These are phyloP conservation scores for Grosmannia huntii DNA, from an alignment of 2,329 filamentous ascomycete genomes.

Conservation along the genomic window DNA sequence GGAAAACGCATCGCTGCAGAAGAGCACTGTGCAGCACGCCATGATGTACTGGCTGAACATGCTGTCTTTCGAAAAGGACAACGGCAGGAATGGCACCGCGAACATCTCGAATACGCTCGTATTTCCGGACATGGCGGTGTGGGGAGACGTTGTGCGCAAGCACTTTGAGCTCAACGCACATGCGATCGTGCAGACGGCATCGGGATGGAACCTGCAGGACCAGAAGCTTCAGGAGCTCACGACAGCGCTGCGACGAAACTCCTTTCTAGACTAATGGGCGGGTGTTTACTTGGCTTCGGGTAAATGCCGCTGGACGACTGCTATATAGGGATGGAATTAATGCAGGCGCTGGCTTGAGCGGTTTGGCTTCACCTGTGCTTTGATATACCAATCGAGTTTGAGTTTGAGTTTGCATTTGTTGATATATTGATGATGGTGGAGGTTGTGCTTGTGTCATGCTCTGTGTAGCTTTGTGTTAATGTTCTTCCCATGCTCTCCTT, in stretches of 20 bases:
- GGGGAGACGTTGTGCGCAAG: slow-evolving; percentile 14
- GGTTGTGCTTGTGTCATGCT: no score
- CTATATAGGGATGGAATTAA: neutral
- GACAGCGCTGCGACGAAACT: neutral
- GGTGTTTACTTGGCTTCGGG: neutral
- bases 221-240: neutral
- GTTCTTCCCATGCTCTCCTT: slow-evolving; percentile 1
- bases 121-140: slow-evolving; percentile 11
- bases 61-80: slow-evolving; percentile 2
- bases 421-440: no score
- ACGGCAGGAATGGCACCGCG: neutral
- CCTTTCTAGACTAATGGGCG: neutral
- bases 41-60: slow-evolving; percentile 17
- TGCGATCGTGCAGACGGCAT: slow-evolving; percentile 10
- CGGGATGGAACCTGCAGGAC: slow-evolving; percentile 7
- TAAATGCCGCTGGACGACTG: neutral
- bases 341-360: neutral
- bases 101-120: neutral
- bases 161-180: slow-evolving; percentile 14
- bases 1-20: slow-evolving; percentile 20
- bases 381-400: neutral
- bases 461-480: neutral
- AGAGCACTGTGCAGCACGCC: slow-evolving; percentile 17
- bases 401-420: neutral
- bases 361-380: neutral